These are phyloP conservation scores for Blastomyces silverae DNA, from an alignment of 2,329 filamentous ascomycete species.

Conservation along the genomic window DNA sequence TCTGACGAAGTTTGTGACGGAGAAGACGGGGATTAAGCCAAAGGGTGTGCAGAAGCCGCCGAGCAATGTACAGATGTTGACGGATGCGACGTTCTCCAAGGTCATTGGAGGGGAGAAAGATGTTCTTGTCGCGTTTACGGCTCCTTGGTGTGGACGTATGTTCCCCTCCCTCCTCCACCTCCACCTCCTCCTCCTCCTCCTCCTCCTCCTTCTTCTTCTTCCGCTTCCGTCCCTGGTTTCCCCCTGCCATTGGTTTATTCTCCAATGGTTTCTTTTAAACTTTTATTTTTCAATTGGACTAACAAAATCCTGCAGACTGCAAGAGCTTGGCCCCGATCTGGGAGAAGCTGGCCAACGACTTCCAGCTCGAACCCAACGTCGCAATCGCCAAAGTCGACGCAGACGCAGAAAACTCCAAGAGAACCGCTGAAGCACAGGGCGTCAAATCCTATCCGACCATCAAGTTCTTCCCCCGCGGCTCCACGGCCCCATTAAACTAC, in stretches of 20 bases:
- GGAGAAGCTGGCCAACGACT: slow-evolving; percentile 80
- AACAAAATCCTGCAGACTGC: slow-evolving; percentile 62
- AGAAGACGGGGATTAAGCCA: slow-evolving; percentile 78
- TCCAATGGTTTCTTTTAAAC: neutral
- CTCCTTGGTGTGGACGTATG: slow-evolving; percentile 97
- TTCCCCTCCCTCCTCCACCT: slow-evolving; percentile 31
- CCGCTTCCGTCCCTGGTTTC: slow-evolving; percentile 15
- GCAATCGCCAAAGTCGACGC: slow-evolving; percentile 93
- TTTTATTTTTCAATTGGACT: neutral
- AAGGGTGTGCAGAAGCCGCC: slow-evolving; percentile 57
- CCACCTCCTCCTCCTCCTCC: slow-evolving; percentile 13
- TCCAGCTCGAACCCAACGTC: slow-evolving; percentile 67
- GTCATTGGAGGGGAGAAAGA: slow-evolving; percentile 77
- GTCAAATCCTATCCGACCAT: slow-evolving; percentile 90
- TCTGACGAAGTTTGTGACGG: slow-evolving; percentile 68
- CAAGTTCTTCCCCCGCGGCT: slow-evolving; percentile 91
- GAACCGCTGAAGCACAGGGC: slow-evolving; percentile 65
- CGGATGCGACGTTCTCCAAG: slow-evolving; percentile 68
- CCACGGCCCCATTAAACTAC: slow-evolving; percentile 65
- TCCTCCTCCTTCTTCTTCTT: slow-evolving; percentile 16
- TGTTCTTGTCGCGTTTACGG: slow-evolving; percentile 92
- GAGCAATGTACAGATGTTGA: slow-evolving; percentile 72
- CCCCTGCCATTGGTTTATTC: neutral
- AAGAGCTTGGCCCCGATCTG: slow-evolving; percentile 85
- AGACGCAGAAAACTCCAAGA: slow-evolving; percentile 78